These are phyloP conservation scores for Capsella bursapastoris DNA, from an alignment of 345 rosid genomes.

Conservation along the genomic window DNA sequence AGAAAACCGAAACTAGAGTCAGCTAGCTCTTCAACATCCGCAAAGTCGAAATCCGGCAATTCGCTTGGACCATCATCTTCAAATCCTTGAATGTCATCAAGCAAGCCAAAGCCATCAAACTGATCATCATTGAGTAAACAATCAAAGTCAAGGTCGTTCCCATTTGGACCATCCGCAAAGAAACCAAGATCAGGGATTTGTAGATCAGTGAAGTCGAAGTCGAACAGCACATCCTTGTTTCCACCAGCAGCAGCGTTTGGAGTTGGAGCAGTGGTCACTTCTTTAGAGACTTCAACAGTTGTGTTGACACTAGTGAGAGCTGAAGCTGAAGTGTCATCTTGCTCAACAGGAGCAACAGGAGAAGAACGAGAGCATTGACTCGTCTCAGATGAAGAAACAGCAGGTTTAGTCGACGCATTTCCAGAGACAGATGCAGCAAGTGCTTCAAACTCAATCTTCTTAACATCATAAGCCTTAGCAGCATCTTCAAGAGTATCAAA, in stretches of 20 bases:
- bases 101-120: slow-evolving; percentile 53
- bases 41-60: slow-evolving; percentile 79
- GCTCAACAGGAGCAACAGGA: slow-evolving; percentile 55
- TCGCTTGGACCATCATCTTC: slow-evolving; percentile 53
- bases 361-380: slow-evolving; percentile 65
- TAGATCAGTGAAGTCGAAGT: slow-evolving; percentile 45
- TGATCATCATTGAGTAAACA: slow-evolving; percentile 52
- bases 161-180: slow-evolving; percentile 50
- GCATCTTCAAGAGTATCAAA: slow-evolving; percentile 83
- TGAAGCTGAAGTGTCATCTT: slow-evolving; percentile 53
- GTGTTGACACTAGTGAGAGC: slow-evolving; percentile 22
- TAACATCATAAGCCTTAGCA: slow-evolving; percentile 67
- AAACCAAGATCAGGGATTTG: slow-evolving; percentile 53
- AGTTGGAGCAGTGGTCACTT: neutral
- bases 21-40: slow-evolving; percentile 46
- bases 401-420: slow-evolving; percentile 20
- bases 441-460: slow-evolving; percentile 71
- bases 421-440: slow-evolving; percentile 28
- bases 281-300: neutral
- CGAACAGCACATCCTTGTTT: slow-evolving; percentile 34
- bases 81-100: slow-evolving; percentile 62
- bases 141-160: slow-evolving; percentile 51
- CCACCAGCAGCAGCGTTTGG: slow-evolving; percentile 13
- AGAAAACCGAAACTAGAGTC: slow-evolving; percentile 49
- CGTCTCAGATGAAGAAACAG: slow-evolving; percentile 48